Conservation (phyloP, 2,329 filamentous ascomycete species). For the Aureobasidium vineae region DNA sequence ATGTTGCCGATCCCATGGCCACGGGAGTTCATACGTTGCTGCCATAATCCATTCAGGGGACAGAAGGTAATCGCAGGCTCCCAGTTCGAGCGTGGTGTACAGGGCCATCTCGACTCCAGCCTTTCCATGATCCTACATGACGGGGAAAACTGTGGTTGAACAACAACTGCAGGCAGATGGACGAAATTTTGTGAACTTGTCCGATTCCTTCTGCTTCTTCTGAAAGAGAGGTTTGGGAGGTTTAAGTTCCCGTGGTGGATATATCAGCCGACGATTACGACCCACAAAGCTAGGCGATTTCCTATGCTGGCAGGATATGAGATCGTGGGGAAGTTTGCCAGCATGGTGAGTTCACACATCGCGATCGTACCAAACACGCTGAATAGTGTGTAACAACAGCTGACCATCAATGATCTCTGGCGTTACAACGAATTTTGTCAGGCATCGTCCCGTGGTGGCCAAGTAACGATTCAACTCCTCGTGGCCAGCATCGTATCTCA, state of each 20-base stretch:
- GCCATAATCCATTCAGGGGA: neutral
- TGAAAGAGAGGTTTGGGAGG: too few species aligned
- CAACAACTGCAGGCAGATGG: neutral
- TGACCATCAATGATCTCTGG: neutral
- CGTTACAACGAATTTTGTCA: neutral
- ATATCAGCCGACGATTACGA: too few species aligned
- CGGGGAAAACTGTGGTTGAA: neutral
- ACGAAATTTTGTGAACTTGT: too few species aligned
- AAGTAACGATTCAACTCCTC: neutral
- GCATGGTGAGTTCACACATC: neutral
- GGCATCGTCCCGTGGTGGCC: neutral
- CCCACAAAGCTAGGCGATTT: neutral
- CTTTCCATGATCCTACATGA: neutral
- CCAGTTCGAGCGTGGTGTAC: neutral
- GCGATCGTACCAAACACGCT: neutral
- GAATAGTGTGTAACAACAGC: neutral
- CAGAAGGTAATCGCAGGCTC: neutral
- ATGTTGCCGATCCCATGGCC: too few species aligned
- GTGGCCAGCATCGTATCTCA: neutral
- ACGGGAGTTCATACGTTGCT: neutral
- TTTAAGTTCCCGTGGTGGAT: too few species aligned
- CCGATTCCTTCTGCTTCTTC: too few species aligned
- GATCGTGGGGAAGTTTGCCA: neutral
- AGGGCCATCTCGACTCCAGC: neutral
- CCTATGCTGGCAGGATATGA: neutral